Conservation (phyloP, 495 filamentous ascomycete genomes). For the Penicillium simplicissimum region DNA sequence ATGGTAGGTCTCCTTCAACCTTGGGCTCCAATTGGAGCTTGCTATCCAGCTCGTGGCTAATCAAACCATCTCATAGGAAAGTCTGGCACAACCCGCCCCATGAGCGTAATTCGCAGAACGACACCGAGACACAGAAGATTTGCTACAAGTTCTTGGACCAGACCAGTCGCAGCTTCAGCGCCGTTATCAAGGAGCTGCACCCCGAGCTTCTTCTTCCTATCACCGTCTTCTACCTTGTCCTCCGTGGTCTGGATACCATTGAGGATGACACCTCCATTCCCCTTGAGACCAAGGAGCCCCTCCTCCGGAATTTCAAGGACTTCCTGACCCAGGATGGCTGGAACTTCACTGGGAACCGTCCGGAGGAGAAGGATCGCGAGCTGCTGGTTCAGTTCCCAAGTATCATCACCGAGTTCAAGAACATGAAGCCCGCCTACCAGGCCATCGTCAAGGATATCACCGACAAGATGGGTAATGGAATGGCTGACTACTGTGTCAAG, state of each 20-base stretch:
- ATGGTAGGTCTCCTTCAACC: slow-evolving; percentile 62
- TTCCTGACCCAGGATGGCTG: slow-evolving; percentile 81
- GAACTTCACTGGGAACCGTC: slow-evolving; percentile 83
- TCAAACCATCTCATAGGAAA: slow-evolving; percentile 61
- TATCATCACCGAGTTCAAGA: slow-evolving; percentile 83
- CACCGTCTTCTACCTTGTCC: slow-evolving; percentile 87
- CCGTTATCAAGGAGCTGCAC: slow-evolving; percentile 94
- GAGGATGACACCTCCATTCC: slow-evolving; percentile 97
- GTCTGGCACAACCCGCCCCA: slow-evolving; percentile 94
- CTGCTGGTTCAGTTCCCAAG: slow-evolving; percentile 88
- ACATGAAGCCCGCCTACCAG: slow-evolving; percentile 81
- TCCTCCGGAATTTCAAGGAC: slow-evolving; percentile 79
- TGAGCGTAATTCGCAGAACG: slow-evolving; percentile 73
- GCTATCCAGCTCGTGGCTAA: slow-evolving; percentile 1
- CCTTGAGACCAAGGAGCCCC: slow-evolving; percentile 76
- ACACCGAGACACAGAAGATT: slow-evolving; percentile 66
- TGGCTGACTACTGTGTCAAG: slow-evolving; percentile 92
- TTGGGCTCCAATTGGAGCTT: neutral
- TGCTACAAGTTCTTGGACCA: slow-evolving; percentile 86
- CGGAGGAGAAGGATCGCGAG: slow-evolving; percentile 91
- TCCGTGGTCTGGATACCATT: slow-evolving; percentile 91
- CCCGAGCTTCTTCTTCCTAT: slow-evolving; percentile 90
- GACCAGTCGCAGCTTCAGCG: slow-evolving; percentile 89
- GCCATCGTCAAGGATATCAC: slow-evolving; percentile 93
- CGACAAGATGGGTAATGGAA: slow-evolving; percentile 93